Conservation (phyloP, 192 early-diverging fungal genomes). For the Dissophora globulifera region DNA sequence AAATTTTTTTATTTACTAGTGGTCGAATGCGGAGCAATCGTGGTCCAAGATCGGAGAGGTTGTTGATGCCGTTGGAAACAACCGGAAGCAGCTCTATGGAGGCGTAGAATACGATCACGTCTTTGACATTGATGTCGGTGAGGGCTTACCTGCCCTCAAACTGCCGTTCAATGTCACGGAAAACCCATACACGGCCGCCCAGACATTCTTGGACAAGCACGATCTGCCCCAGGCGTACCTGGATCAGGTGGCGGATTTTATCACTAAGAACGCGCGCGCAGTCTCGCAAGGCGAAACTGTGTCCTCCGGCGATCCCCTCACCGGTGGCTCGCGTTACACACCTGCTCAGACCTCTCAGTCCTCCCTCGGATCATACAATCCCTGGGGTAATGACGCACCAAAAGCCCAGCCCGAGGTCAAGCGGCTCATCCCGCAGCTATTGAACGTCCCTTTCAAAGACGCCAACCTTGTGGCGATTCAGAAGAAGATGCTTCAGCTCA, state of each 20-base stretch:
- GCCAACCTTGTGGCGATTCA: slow-evolving; percentile 78
- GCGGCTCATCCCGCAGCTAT: slow-evolving; percentile 43
- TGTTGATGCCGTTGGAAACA: slow-evolving; percentile 84
- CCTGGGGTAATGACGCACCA: slow-evolving; percentile 41
- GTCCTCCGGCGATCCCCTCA: slow-evolving; percentile 62
- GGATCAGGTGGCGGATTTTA: slow-evolving; percentile 96
- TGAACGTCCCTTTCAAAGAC: slow-evolving; percentile 72
- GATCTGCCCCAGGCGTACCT: slow-evolving; percentile 85
- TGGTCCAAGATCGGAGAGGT: slow-evolving; percentile 96
- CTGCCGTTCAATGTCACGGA: slow-evolving; percentile 94
- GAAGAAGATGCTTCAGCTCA: slow-evolving; percentile 80
- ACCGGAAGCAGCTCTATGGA: slow-evolving; percentile 81
- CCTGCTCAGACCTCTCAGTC: slow-evolving; percentile 47
- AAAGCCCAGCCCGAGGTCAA: slow-evolving; percentile 13
- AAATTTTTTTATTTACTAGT: slow-evolving; percentile 55
- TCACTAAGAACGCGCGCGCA: slow-evolving; percentile 82
- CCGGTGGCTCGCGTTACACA: slow-evolving; percentile 71
- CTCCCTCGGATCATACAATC: slow-evolving; percentile 29
- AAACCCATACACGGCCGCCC: slow-evolving; percentile 94
- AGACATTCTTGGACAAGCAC: slow-evolving; percentile 86
- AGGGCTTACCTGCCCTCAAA: slow-evolving; percentile 83
- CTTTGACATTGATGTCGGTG: slow-evolving; percentile 95
- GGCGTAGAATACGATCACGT: slow-evolving; percentile 97
- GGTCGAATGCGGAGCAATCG: slow-evolving; percentile 63
- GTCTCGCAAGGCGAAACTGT: slow-evolving; percentile 62